A percentile compares a stretch with the other conserved stretches of the same genome.
Evolutionary conservation across 345 rosid genomes (phyloP).

Genomic region (Eucalyptus paniculata): DNA sequence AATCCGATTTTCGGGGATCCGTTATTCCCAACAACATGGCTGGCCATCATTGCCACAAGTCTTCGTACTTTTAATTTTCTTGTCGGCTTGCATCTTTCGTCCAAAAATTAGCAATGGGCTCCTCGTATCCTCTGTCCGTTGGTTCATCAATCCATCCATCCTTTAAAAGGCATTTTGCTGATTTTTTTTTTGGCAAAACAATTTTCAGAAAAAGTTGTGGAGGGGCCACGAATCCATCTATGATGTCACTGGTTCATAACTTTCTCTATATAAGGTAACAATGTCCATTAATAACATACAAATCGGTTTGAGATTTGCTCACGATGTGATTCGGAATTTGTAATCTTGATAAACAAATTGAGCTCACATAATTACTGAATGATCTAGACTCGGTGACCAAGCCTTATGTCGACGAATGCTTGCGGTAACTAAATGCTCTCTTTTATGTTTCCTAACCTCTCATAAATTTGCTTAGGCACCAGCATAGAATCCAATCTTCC

Average conservation of each 20-base stretch:
- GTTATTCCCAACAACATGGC: too few species aligned
- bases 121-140: not conserved
- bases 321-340: not conserved
- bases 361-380: not conserved
- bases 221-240: not conserved
- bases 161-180: not conserved
- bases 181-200: not conserved
- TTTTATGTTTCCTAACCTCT: not conserved
- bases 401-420: not conserved
- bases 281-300: not conserved
- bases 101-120: not conserved
- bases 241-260: not conserved
- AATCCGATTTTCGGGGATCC: too few species aligned
- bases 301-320: not conserved
- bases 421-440: not conserved
- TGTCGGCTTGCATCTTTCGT: not conserved
- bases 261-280: not conserved
- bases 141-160: not conserved
- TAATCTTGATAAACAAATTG: not conserved
- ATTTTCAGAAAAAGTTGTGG: not conserved
- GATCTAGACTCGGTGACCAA: not conserved
- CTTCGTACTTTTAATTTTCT: not conserved
- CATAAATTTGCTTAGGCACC: not conserved
- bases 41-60: not conserved
- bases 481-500: not conserved